Base-by-base conservation (phyloP, 208 protist species). In the Acanthamoeba culbertsoni region DNA sequence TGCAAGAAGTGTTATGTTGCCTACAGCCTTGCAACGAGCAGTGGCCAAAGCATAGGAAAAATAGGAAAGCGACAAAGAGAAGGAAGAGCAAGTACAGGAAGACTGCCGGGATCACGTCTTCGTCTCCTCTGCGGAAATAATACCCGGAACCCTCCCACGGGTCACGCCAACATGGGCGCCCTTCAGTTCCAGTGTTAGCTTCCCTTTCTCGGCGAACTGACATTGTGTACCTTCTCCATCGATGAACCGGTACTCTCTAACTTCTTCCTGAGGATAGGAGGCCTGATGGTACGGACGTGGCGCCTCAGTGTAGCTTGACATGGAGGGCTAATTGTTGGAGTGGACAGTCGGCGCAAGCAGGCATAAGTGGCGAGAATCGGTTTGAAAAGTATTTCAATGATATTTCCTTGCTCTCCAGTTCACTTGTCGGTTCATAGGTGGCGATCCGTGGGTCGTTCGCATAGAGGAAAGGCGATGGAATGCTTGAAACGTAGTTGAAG, bases 61-160 rank as follows among this genome's bases (percentile, higher is more conserved):
- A 68, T 23, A 90, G 31, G 51, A 51, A 71, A 14, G 57, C 43
- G 28, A 68, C 57, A 18, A 90, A 48, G 37, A 68, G 53, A 51
- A 68, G 31, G 82, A 90, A 90, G 48, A 90, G 57, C 57, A 90
- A 65, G 57, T 90, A 90, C 82, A 90, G 26, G 23, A 90, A 33
- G 0, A 90, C 31, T 1, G 82, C 82, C 0, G 82, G 82, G 48
- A 65, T 40, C 35, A 65, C 48, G 82, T 90, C 82, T 20, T 90
- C 82, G 8, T 90, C 82, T 2, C 82, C 51, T 26, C 82, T 57
- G 42, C 82, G 48, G 82, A 65, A 88, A 46, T 88, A 88, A 23
- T 88, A 35, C 1, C 79, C 51, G 2, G 53, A 51, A 16, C 31
- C 31, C 26, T 90, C 82, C 82, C 82, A 90, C 57, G 82, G 82